Conservation (phyloP, 2,329 filamentous ascomycete species). For the Chaetomium sp. region DNA sequence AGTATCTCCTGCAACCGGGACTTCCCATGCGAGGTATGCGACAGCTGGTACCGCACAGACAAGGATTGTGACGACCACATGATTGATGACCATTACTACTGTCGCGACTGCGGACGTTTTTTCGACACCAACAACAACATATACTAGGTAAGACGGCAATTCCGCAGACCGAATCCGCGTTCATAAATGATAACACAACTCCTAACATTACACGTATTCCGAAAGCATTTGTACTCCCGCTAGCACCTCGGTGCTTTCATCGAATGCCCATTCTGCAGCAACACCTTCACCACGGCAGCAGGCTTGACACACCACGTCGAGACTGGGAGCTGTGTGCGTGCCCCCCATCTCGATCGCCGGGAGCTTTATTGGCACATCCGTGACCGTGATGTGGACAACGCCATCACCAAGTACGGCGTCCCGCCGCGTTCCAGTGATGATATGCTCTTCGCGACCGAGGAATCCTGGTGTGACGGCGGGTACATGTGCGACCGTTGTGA, state of each 20-base stretch:
- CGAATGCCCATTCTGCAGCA: slow-evolving; percentile 50
- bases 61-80: neutral
- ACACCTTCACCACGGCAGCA: slow-evolving; percentile 41
- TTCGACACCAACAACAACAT: slow-evolving; percentile 11
- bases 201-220: neutral
- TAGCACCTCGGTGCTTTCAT: slow-evolving; percentile 40
- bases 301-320: slow-evolving; percentile 54
- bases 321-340: slow-evolving; percentile 42
- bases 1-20: neutral
- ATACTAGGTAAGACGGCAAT: slow-evolving; percentile 5
- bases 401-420: slow-evolving; percentile 47
- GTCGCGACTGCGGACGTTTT: neutral
- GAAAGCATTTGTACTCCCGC: slow-evolving; percentile 49
- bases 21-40: neutral
- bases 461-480: slow-evolving; percentile 38
- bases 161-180: too few relatives aligned
- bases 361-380: slow-evolving; percentile 41
- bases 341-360: slow-evolving; percentile 40
- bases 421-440: slow-evolving; percentile 28
- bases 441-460: slow-evolving; percentile 29
- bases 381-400: slow-evolving; percentile 38
- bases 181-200: too few relatives aligned
- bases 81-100: neutral
- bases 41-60: neutral
- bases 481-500: slow-evolving; percentile 53